phyloP scores from a whole-genome alignment of 2,329 filamentous ascomycete species.

The Zasmidium cellare region DNA sequence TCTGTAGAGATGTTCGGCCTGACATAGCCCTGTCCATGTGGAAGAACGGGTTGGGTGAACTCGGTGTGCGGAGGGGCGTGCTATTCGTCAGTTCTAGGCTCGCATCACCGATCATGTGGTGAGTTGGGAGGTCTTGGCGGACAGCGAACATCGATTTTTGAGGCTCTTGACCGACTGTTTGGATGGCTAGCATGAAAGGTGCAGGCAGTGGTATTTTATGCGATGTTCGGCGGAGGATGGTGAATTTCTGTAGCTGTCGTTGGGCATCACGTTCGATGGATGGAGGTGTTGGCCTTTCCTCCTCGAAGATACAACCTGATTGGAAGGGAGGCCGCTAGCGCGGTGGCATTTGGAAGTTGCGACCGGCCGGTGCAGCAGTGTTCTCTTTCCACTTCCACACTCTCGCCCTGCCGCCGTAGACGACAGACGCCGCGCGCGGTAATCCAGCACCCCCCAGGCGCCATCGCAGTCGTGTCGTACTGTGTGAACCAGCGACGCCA shows the following conservation, averaged over 20 bases:
- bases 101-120: background rate
- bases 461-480: too few species aligned
- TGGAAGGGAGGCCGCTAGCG: background rate
- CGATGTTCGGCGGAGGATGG: too few species aligned
- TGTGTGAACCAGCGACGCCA: too few species aligned
- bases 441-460: background rate
- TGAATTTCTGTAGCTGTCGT: background rate
- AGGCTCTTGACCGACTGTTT: background rate
- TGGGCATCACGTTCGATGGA: background rate
- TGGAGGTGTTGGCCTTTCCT: background rate
- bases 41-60: background rate
- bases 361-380: background rate
- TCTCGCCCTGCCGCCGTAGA: background rate
- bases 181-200: too few species aligned
- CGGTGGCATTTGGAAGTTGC: background rate
- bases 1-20: background rate
- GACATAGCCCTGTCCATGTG: background rate
- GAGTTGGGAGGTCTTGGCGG: background rate
- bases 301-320: background rate
- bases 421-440: background rate
- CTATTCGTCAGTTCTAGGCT: background rate
- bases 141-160: background rate
- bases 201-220: too few species aligned
- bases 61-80: background rate
- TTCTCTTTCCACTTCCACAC: background rate